Conservation (phyloP, 1,284 basidiomycete species). For the Phylloporus gajari region DNA sequence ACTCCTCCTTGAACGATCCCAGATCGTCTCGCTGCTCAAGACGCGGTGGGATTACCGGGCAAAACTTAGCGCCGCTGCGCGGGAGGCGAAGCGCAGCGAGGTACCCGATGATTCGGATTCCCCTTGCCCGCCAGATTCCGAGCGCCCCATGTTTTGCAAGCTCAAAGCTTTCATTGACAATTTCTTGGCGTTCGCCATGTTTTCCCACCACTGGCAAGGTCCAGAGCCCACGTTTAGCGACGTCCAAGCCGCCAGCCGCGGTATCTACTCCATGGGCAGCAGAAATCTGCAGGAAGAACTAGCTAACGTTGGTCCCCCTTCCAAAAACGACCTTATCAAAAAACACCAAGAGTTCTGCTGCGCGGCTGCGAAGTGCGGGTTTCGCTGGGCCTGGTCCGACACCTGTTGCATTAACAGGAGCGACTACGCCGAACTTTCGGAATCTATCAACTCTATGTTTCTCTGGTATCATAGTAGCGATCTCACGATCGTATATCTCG, state of each 20-base stretch:
- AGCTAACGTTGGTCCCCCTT: not conserved
- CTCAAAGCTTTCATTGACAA: constrained; percentile 30
- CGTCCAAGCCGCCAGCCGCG: constrained; percentile 18
- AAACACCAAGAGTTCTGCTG: constrained; percentile 40
- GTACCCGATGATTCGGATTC: constrained; percentile 10
- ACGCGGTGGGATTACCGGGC: constrained; percentile 21
- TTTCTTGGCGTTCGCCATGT: constrained; percentile 37
- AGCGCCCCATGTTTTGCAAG: constrained; percentile 10
- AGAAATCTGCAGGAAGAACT: not conserved
- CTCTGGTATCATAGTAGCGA: constrained; percentile 33
- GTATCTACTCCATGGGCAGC: constrained; percentile 25
- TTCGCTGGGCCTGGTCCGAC: constrained; percentile 38
- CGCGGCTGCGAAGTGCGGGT: constrained; percentile 31
- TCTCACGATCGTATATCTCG: constrained; percentile 38
- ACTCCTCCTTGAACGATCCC: constrained; percentile 28
- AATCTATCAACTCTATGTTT: constrained; percentile 41
- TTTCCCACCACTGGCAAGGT: constrained; percentile 36
- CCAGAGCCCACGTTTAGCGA: constrained; percentile 26
- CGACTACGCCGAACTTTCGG: constrained; percentile 27
- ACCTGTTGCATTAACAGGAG: constrained; percentile 39
- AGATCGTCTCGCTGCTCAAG: constrained; percentile 28
- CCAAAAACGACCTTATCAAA: not conserved
- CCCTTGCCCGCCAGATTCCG: not conserved
- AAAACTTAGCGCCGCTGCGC: constrained; percentile 19
- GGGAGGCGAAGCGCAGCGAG: constrained; percentile 16